phyloP scores from a whole-genome alignment of 164 flowering plant genomes.

The Saururus chinensis region DNA sequence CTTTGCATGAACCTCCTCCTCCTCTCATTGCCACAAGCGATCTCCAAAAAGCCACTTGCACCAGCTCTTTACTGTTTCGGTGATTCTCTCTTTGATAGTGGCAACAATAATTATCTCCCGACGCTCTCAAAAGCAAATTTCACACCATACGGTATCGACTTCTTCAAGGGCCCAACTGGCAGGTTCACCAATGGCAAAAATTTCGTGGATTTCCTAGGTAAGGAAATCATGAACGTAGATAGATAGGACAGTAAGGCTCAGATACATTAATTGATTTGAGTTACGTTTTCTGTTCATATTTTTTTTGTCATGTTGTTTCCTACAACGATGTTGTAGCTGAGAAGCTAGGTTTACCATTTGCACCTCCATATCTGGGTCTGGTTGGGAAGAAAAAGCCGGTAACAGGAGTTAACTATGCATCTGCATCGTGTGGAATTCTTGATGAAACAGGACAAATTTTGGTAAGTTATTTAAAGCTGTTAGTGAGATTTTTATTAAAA shows the following conservation, averaged over 20 bases:
- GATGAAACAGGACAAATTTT: conserved; percentile 16
- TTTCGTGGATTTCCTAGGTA: conserved; percentile 50
- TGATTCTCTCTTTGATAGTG: conserved; percentile 68
- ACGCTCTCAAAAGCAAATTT: conserved; percentile 55
- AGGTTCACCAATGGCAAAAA: conserved; percentile 26
- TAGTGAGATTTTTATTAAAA: not conserved
- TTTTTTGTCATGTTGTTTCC: too few relatives aligned
- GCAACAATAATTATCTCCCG: conserved; percentile 46
- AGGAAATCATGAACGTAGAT: not conserved
- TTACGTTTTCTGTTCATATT: not conserved
- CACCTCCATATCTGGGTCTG: conserved; percentile 13
- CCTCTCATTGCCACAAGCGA: not conserved
- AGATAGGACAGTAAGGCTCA: not conserved
- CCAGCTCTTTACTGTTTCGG: conserved; percentile 72
- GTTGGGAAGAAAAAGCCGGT: conserved; percentile 5
- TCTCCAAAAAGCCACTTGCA: conserved; percentile 8
- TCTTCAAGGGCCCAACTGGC: conserved; percentile 41
- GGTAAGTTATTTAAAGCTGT: not conserved
- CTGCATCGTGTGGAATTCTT: conserved; percentile 51
- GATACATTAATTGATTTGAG: too few relatives aligned
- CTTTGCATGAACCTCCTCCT: not conserved
- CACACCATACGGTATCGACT: conserved; percentile 69
- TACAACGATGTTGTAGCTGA: conserved; percentile 27
- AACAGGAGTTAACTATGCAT: conserved; percentile 41
- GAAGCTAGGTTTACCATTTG: conserved; percentile 40